Evolutionary conservation across 2,329 filamentous ascomycete species (phyloP).

Genomic region (Colletotrichum limetticola): DNA sequence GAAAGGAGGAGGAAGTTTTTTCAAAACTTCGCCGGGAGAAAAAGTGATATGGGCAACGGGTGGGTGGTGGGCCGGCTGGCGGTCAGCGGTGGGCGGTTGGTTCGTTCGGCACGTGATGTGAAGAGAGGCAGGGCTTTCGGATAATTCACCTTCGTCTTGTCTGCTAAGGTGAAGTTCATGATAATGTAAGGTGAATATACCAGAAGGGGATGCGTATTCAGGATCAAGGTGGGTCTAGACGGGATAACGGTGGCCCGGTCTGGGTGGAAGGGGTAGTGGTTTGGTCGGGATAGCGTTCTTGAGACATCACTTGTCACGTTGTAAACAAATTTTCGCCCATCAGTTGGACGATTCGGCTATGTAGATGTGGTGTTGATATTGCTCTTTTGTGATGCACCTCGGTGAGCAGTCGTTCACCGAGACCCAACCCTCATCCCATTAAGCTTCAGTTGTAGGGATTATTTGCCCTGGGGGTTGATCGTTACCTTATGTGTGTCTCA

Average conservation of each 20-base stretch:
- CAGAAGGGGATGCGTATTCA: neutral
- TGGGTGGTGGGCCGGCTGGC: neutral
- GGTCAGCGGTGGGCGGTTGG: neutral
- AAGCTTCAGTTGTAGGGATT: neutral
- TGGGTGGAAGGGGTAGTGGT: neutral
- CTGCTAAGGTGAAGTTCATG: neutral
- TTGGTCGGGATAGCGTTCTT: neutral
- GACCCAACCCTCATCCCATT: neutral
- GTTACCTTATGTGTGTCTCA: neutral
- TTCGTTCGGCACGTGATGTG: neutral
- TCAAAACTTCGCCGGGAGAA: neutral
- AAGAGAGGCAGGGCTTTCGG: neutral
- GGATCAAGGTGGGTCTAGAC: neutral
- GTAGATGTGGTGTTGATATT: neutral
- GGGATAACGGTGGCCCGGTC: neutral
- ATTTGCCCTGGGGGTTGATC: neutral
- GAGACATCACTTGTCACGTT: neutral
- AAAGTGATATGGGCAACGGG: neutral
- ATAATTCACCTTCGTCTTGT: neutral
- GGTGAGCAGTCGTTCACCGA: neutral
- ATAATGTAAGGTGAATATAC: neutral
- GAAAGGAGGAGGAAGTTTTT: neutral
- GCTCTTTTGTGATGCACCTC: neutral
- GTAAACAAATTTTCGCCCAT: neutral
- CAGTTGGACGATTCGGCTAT: neutral